phyloP scores from a whole-genome alignment of 202 grass and related monocot genomes.

The Brachypodium distachyon region DNA sequence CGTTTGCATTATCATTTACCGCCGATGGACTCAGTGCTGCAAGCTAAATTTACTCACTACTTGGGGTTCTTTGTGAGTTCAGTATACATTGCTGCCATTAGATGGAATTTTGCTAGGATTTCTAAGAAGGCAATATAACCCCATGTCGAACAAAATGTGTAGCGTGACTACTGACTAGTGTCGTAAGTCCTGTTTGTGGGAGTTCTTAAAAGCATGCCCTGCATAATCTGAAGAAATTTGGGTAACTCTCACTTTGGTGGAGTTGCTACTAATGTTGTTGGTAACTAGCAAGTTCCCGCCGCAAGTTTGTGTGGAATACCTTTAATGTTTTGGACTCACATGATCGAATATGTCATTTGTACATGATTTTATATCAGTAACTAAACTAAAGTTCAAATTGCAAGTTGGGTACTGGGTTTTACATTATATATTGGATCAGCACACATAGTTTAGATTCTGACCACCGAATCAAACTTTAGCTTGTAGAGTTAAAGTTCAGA shows the following conservation, averaged over 20 bases:
- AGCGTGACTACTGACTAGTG: too few species aligned
- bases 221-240: neutral
- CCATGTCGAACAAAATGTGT: neutral
- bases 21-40: neutral
- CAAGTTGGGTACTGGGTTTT: too few species aligned
- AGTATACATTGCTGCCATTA: neutral
- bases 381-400: too few species aligned
- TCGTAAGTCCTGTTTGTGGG: neutral
- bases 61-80: neutral
- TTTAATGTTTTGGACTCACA: too few species aligned
- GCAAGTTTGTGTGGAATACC: too few species aligned
- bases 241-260: neutral
- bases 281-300: too few species aligned
- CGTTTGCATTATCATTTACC: neutral
- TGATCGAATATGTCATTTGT: too few species aligned
- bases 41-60: neutral
- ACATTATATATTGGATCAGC: too few species aligned
- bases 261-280: neutral
- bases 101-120: neutral
- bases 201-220: neutral
- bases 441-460: too few species aligned
- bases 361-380: too few species aligned
- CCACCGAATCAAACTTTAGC: too few species aligned
- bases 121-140: neutral
- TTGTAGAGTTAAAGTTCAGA: too few species aligned